Evolutionary conservation across 2,329 filamentous ascomycete genomes (phyloP).

Genomic region (Gliomastix tumulicola): DNA sequence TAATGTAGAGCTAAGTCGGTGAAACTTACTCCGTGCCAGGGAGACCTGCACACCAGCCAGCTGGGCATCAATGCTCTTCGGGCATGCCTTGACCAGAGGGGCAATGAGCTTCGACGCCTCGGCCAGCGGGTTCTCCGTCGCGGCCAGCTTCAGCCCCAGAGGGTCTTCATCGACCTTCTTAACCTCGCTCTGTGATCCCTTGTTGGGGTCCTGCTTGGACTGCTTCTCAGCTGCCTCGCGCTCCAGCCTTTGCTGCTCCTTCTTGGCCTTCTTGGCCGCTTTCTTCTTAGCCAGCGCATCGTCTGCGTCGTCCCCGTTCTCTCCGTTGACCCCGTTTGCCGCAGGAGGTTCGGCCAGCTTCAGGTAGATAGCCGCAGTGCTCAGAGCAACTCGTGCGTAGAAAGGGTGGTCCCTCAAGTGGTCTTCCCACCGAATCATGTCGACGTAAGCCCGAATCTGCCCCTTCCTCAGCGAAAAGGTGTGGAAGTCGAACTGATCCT

Average conservation of each 20-base stretch:
- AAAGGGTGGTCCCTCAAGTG: conserved; percentile 86
- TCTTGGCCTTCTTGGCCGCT: conserved; percentile 83
- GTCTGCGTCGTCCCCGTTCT: conserved; percentile 40
- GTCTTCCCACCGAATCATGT: conserved; percentile 97
- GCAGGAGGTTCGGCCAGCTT: conserved; percentile 66
- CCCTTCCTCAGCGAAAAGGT: conserved; percentile 95
- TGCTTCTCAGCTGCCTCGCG: conserved; percentile 73
- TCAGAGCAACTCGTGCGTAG: conserved; percentile 76
- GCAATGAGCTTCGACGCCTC: conserved; percentile 82
- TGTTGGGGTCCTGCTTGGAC: conserved; percentile 78
- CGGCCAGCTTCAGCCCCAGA: conserved; percentile 69
- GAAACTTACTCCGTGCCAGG: conserved; percentile 68
- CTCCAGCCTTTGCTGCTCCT: conserved; percentile 58
- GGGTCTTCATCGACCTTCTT: conserved; percentile 93
- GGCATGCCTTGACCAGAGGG: conserved; percentile 75
- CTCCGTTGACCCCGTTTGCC: conserved; percentile 55
- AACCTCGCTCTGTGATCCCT: conserved; percentile 56
- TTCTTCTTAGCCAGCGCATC: conserved; percentile 72
- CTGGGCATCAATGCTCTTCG: conserved; percentile 76
- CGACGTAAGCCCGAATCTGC: conserved; percentile 87
- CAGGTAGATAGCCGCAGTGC: conserved; percentile 75
- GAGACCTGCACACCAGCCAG: conserved; percentile 86
- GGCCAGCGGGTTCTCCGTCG: conserved; percentile 74
- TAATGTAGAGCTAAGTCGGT: conserved; percentile 4
- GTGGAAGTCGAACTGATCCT: conserved; percentile 99